Evolutionary conservation across 1,284 basidiomycete species (phyloP).

Genomic region (Cerrena zonata): DNA sequence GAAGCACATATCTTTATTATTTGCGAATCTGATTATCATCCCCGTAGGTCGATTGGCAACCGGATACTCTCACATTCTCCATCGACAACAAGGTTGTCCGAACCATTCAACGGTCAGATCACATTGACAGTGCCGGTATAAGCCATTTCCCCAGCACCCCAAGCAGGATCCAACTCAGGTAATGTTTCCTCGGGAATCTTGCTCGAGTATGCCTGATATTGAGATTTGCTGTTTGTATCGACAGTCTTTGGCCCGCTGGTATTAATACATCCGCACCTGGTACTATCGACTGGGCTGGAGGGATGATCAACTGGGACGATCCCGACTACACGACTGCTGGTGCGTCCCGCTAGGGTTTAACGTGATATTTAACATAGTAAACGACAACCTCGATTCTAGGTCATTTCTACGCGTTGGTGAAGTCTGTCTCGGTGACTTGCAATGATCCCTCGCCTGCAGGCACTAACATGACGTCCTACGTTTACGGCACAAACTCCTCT

Average conservation of each 20-base stretch:
- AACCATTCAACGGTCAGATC: slow-evolving; percentile 56
- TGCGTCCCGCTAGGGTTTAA: slow-evolving; percentile 18
- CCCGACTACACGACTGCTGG: slow-evolving; percentile 65
- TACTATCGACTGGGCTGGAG: slow-evolving; percentile 73
- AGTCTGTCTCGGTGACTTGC: slow-evolving; percentile 58
- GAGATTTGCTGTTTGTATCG: not conserved
- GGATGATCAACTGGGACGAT: slow-evolving; percentile 73
- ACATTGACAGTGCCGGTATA: slow-evolving; percentile 45
- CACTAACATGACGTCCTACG: slow-evolving; percentile 51
- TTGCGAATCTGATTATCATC: not conserved
- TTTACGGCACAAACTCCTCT: slow-evolving; percentile 52
- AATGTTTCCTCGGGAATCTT: slow-evolving; percentile 9
- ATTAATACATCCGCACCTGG: slow-evolving; percentile 54
- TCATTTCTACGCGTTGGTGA: slow-evolving; percentile 57
- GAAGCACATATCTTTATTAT: not conserved
- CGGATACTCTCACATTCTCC: slow-evolving; percentile 57
- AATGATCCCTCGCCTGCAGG: slow-evolving; percentile 39
- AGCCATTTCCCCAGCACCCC: slow-evolving; percentile 70
- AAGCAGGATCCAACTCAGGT: slow-evolving; percentile 73
- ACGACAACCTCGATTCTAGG: slow-evolving; percentile 22
- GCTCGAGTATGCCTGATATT: not conserved
- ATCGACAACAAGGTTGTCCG: slow-evolving; percentile 70
- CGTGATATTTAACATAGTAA: not conserved
- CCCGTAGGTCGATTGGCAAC: slow-evolving; percentile 70
- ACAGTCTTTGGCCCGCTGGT: slow-evolving; percentile 76